A percentile compares a stretch with the other conserved stretches of the same genome.
phyloP scores from a whole-genome alignment of 1,139 yeast species.

The Saccharomyces hybrid region DNA sequence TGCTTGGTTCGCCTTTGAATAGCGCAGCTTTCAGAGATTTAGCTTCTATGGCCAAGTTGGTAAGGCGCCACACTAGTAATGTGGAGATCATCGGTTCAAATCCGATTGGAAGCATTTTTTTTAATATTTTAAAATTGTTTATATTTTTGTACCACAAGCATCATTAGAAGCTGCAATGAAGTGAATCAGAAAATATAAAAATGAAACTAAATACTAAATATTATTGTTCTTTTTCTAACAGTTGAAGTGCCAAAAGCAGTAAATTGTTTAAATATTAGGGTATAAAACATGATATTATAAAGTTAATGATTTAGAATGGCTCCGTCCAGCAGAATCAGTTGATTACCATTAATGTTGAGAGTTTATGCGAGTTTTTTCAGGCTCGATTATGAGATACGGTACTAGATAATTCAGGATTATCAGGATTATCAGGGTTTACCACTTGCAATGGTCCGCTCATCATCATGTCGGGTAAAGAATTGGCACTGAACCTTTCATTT shows the following conservation, averaged over 20 bases:
- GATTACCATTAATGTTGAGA: background rate
- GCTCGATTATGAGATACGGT: background rate
- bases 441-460: conserved; percentile 27
- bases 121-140: conserved; percentile 10
- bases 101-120: conserved; percentile 34
- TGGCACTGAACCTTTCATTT: conserved; percentile 49
- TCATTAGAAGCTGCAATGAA: no score
- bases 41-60: conserved; percentile 38
- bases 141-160: conserved; percentile 4
- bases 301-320: background rate
- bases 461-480: conserved; percentile 56
- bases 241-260: background rate
- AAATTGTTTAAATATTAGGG: background rate
- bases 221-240: background rate
- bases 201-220: background rate
- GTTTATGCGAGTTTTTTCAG: background rate
- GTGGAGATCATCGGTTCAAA: conserved; percentile 37
- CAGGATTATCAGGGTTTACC: conserved; percentile 30
- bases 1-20: background rate
- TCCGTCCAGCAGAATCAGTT: background rate
- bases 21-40: background rate
- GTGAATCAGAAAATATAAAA: no score
- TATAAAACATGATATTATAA: background rate
- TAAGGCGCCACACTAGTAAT: conserved; percentile 39
- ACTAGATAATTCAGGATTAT: conserved; percentile 7